Base-by-base conservation (phyloP, 2,329 filamentous ascomycete species). In the Diaporthe nobilis region DNA sequence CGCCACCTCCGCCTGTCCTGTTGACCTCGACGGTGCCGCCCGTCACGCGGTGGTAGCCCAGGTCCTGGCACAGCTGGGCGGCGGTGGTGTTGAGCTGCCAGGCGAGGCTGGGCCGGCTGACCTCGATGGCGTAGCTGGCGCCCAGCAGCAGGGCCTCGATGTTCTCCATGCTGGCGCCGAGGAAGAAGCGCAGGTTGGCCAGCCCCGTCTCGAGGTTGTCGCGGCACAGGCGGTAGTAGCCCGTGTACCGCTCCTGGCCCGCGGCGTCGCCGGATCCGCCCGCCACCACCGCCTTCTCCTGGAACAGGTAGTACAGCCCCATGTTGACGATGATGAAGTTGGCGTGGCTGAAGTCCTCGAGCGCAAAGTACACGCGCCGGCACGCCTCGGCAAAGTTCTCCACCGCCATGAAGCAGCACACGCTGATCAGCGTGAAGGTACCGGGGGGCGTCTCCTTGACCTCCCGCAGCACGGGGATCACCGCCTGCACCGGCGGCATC, bases 51-150 rank as follows among this genome's bases (percentile, higher is more conserved):
- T 93, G 92, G 76, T 91, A 92, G 4, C 92, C 92, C 5, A 92
- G 87, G 0, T 89, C 89, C 78, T 92, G 90, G 77, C 90, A 92
- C 71, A 94, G 85, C 71, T 90, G 87, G 17, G 89, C 88, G 0
- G 91, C 92, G 25, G 88, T 87, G 9, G 88, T 89, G 34, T 88
- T 89, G 25, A 93, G 84, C n/a, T 90, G 89, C 88, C 91, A 92
- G n/a, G 90, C 90, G 4, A 93, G 86, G 0, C 90, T 91, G 0
- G 91, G 90, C 53, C 90, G 90, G 4, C 90, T 91, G 20, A 89
- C 86, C 77, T 93, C 91, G 65, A 93, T 88, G 17, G 91, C 88
- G 78, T 92, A 90, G n/a, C 87, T 79, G 81, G 92, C 91, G 0
- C 88, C 91, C 10, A 92, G 82, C n/a, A 90, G 79, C 4, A 93